Percentiles rank a stretch among this genome's conserved stretches.
These are phyloP conservation scores for Dioscorea cayenensis DNA, from an alignment of 116 monocot genomes.

Conservation along the genomic window DNA sequence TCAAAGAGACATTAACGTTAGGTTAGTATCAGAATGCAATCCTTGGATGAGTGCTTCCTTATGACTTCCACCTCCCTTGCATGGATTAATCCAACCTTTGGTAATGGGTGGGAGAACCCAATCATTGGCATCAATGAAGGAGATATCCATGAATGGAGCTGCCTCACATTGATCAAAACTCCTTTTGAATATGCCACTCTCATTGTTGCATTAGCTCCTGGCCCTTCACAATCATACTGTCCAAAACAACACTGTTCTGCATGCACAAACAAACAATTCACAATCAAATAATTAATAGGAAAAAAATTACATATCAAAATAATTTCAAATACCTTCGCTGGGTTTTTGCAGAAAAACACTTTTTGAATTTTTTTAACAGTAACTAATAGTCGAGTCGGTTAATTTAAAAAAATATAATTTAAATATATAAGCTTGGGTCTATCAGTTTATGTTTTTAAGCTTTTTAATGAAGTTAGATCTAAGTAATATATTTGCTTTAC, in stretches of 20 bases:
- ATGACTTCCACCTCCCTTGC: not conserved
- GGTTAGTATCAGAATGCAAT: too few relatives aligned
- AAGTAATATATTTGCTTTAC: too few relatives aligned
- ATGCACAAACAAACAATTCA: not conserved
- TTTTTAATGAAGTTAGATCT: too few relatives aligned
- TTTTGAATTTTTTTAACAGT: too few relatives aligned
- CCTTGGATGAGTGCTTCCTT: too few relatives aligned
- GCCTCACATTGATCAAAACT: conserved; percentile 33
- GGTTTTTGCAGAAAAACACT: too few relatives aligned
- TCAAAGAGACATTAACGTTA: too few relatives aligned
- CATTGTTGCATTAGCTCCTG: conserved; percentile 30
- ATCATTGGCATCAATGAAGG: conserved; percentile 38
- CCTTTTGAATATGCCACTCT: conserved; percentile 29
- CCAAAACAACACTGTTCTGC: conserved; percentile 45
- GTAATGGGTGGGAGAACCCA: conserved; percentile 32
- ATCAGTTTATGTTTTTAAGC: too few relatives aligned
- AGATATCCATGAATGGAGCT: conserved; percentile 42
- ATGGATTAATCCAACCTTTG: conserved; percentile 12
- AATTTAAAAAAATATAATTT: too few relatives aligned
- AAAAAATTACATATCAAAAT: not conserved
- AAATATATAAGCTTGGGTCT: too few relatives aligned
- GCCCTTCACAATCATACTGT: conserved; percentile 40
- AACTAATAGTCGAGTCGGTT: too few relatives aligned
- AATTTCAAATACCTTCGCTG: too few relatives aligned
- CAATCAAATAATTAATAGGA: not conserved